phyloP scores from a whole-genome alignment of 1,284 basidiomycete genomes.

The Ganoderma meredithae region DNA sequence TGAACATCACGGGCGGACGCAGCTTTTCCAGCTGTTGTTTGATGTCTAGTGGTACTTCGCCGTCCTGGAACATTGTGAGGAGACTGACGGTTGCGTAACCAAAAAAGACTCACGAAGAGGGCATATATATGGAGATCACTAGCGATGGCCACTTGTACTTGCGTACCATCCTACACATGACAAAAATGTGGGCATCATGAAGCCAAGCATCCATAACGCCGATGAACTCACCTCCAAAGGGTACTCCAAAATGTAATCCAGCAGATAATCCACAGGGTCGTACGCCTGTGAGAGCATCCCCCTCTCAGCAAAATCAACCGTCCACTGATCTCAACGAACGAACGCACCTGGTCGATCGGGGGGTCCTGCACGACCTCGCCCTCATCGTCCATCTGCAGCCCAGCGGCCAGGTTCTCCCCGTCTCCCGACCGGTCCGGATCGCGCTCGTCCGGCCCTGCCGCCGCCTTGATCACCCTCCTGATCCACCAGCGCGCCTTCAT shows the following conservation, averaged over 20 bases:
- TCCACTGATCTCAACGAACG: not conserved
- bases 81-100: not conserved
- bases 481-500: constrained; percentile 31
- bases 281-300: constrained; percentile 16
- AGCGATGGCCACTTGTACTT: constrained; percentile 31
- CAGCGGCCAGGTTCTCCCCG: not conserved
- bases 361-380: constrained; percentile 16
- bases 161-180: constrained; percentile 27
- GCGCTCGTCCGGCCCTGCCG: constrained; percentile 27
- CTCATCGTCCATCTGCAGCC: not conserved
- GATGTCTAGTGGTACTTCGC: constrained; percentile 34
- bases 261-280: constrained; percentile 30
- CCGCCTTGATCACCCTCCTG: constrained; percentile 24
- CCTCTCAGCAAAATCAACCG: not conserved
- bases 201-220: not conserved
- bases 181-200: not conserved
- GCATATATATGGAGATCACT: constrained; percentile 31
- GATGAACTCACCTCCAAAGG: constrained; percentile 23
- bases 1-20: constrained; percentile 33
- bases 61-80: constrained; percentile 17
- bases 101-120: constrained; percentile 19
- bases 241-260: constrained; percentile 33
- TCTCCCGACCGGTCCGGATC: constrained; percentile 15
- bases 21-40: constrained; percentile 24
- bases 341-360: constrained; percentile 17